phyloP scores from a whole-genome alignment of 179 eudicot genomes.

The Dionaea muscipula region DNA sequence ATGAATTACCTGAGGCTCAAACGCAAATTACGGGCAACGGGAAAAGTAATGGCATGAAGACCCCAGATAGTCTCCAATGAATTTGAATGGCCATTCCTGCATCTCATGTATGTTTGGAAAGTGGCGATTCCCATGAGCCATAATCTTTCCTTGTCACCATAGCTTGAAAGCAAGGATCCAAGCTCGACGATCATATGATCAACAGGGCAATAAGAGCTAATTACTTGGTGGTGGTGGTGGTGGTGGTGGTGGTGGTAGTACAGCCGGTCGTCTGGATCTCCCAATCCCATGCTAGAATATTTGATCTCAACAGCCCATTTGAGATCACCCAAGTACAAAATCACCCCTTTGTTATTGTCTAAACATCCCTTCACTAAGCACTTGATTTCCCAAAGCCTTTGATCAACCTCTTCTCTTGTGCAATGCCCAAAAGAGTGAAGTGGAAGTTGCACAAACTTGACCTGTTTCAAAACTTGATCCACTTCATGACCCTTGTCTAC shows the following conservation, averaged over 20 bases:
- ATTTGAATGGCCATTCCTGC: constrained; percentile 32
- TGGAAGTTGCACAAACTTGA: constrained; percentile 40
- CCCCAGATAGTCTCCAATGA: constrained; percentile 57
- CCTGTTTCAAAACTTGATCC: constrained; percentile 29
- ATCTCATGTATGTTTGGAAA: constrained; percentile 60
- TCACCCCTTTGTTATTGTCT: constrained; percentile 37
- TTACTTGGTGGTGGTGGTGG: constrained; percentile 24
- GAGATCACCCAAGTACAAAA: constrained; percentile 63
- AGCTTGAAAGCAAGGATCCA: constrained; percentile 27
- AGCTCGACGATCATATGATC: constrained; percentile 61
- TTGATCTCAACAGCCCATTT: constrained; percentile 58
- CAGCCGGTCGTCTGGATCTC: too few relatives aligned
- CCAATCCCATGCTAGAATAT: too few relatives aligned
- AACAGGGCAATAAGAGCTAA: constrained; percentile 44
- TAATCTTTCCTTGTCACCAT: constrained; percentile 29
- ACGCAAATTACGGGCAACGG: constrained; percentile 42
- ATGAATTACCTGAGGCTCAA: too few relatives aligned
- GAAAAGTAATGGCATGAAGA: constrained; percentile 54
- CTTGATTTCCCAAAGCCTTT: constrained; percentile 41
- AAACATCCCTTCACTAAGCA: constrained; percentile 33
- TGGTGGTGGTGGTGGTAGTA: too few relatives aligned
- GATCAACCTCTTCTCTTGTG: constrained; percentile 38
- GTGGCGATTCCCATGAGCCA: constrained; percentile 65
- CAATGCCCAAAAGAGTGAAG: constrained; percentile 33
- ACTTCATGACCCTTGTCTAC: constrained; percentile 49